Base-by-base conservation (phyloP, 176 grass and related monocot species). In the Ananas comosus region DNA sequence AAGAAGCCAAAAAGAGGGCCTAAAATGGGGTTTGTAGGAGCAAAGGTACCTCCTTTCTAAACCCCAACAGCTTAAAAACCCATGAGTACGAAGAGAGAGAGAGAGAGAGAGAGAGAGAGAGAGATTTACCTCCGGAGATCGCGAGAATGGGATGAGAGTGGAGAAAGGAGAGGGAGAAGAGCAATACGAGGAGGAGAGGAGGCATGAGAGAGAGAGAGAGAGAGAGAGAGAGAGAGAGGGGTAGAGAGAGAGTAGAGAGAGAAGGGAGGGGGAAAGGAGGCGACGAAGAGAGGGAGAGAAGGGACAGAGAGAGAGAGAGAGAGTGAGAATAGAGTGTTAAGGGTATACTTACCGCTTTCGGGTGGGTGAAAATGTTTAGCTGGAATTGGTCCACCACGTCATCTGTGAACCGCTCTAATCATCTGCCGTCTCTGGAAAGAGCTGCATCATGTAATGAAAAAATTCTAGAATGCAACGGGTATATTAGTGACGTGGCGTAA, bases 61-160 rank as follows among this genome's bases (percentile, higher is more conserved):
- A 7, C 24, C 67, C 1, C 49, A 61, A n/a, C 14, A 61, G 17
- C 16, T 61, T 19, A 61, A 61, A 58, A 42, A 42, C 4, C 5
- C 4, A 0, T 42, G 33, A 42, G 5, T 42, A 42, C 6, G 6
- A 42, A 18, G 56, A 61, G 5, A 54, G 49, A 77, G 9, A 79
- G 50, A 69, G 9, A 51, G 12, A 64, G 47, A 79, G 25, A 72
- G 67, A 50, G 24, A 13, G 11, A 13, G 3, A 75, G 24, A 0
- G 4, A 12, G 24, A 48, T 70, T 84, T 48, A 94, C 90, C 90
- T 83, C 90, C 90, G 64, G 88, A 86, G 78, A 84, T 80, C 14
- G 14, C 74, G 23, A 79, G 78, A 48, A 64, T 61, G 48, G 52
- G 90, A 75, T 3, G 67, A 14, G 78, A 33, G 53, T 79, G 79